A percentile compares a stretch with the other conserved stretches of the same genome.
phyloP scores from a whole-genome alignment of 1,284 basidiomycete genomes.

The Rhodotorula sp. region DNA sequence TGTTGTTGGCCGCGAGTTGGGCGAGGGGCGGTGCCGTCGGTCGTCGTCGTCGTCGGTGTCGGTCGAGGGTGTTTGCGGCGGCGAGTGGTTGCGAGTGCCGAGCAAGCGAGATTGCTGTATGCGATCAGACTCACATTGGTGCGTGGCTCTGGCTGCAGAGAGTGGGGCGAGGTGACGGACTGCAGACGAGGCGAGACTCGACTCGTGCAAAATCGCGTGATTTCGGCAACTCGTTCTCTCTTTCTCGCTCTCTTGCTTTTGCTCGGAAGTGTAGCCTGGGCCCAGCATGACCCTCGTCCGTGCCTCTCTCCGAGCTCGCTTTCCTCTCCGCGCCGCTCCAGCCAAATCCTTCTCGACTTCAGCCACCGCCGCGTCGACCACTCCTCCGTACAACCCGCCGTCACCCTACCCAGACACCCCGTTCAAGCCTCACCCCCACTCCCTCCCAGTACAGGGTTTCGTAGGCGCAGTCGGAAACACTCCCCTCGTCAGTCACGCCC shows the following conservation, averaged over 20 bases:
- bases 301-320: background rate
- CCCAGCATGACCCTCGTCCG: slow-evolving; percentile 1
- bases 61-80: no score
- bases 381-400: slow-evolving; percentile 4
- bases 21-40: no score
- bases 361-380: background rate
- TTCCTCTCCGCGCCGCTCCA: background rate
- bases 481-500: slow-evolving; percentile 64
- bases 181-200: no score
- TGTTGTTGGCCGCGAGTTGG: no score
- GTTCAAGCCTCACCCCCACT: slow-evolving; percentile 37
- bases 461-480: slow-evolving; percentile 90
- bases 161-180: no score
- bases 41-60: no score
- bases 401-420: slow-evolving; percentile 7
- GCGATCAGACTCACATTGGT: background rate
- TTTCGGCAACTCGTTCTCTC: background rate
- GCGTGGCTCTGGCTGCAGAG: no score
- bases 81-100: no score
- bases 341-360: background rate
- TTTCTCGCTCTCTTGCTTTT: background rate
- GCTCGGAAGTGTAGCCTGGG: background rate
- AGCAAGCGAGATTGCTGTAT: no score
- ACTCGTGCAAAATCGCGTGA: no score
- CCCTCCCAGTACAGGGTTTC: slow-evolving; percentile 62